Evolutionary conservation across 768 basidiomycete genomes (phyloP).

Genomic region (Rhizopogon vinicolor): DNA sequence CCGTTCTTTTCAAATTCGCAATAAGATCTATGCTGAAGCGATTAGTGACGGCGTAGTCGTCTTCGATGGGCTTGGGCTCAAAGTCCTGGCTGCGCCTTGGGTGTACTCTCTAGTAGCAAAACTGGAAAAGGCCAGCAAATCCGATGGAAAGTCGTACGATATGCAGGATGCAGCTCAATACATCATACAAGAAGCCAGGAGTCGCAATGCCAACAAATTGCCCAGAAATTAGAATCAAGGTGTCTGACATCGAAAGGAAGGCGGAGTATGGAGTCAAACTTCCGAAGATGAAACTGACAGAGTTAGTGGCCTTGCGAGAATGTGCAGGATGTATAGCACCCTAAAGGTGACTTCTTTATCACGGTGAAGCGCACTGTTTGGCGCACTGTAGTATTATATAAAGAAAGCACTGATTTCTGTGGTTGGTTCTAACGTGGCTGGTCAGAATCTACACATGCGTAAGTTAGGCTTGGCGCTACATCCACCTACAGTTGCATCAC

Average conservation of each 20-base stretch:
- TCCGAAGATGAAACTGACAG: not conserved
- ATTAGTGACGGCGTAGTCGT: conserved; percentile 7
- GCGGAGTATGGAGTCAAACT: not conserved
- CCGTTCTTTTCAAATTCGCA: not conserved
- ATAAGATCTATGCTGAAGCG: conserved; percentile 6
- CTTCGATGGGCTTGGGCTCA: conserved; percentile 8
- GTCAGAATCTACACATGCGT: too few species aligned
- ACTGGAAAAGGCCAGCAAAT: too few species aligned
- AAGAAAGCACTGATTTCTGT: too few species aligned
- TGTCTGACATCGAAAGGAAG: not conserved
- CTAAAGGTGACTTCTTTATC: too few species aligned
- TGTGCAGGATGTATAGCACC: too few species aligned
- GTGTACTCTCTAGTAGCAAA: conserved; percentile 6
- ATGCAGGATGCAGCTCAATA: conserved; percentile 10
- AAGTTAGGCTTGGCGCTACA: too few species aligned
- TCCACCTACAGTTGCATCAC: too few species aligned
- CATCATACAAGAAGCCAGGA: not conserved
- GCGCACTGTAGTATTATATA: too few species aligned
- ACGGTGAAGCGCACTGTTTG: too few species aligned
- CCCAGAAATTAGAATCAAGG: not conserved
- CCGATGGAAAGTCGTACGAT: conserved; percentile 6
- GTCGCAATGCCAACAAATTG: not conserved
- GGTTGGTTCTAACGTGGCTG: too few species aligned
- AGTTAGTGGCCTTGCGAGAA: not conserved
- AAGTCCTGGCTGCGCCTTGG: conserved; percentile 11